phyloP scores from a whole-genome alignment of 2,329 filamentous ascomycete species.

The Cercospora nicotianae region DNA sequence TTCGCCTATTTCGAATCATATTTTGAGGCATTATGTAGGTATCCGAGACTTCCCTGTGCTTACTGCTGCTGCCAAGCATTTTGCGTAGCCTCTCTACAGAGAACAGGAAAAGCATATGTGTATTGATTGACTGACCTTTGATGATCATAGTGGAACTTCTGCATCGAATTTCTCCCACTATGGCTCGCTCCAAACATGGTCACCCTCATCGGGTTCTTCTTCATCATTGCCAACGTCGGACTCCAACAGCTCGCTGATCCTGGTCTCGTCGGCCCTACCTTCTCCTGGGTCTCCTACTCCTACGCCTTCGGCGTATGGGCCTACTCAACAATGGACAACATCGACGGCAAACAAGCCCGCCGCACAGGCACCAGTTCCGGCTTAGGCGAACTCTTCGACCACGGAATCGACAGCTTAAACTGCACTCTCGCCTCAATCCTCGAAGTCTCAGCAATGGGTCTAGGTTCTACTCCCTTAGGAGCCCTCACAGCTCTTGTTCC shows the following conservation, averaged over 20 bases:
- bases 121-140: background rate
- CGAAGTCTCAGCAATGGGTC: conserved; percentile 88
- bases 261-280: conserved; percentile 69
- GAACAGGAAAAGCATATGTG: background rate
- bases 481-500: conserved; percentile 90
- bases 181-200: conserved; percentile 99
- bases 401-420: conserved; percentile 97
- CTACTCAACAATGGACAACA: conserved; percentile 97
- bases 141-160: conserved; percentile 89
- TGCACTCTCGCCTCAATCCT: conserved; percentile 90
- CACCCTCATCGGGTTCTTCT: conserved; percentile 90
- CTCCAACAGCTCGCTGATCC: conserved; percentile 78
- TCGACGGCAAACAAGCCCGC: conserved; percentile 95
- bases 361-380: conserved; percentile 93
- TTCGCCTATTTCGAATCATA: conserved; percentile 88
- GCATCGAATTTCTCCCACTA: conserved; percentile 86
- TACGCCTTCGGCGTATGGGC: conserved; percentile 96
- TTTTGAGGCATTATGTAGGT: conserved; percentile 90
- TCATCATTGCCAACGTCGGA: conserved; percentile 81
- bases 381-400: conserved; percentile 94
- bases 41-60: background rate
- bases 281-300: conserved; percentile 95
- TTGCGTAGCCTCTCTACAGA: background rate
- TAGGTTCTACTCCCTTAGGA: conserved; percentile 79
- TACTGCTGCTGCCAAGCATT: conserved; percentile 6